Base-by-base conservation (phyloP, 2,329 filamentous ascomycete genomes). In the Acephala macrosclerotiorum region DNA sequence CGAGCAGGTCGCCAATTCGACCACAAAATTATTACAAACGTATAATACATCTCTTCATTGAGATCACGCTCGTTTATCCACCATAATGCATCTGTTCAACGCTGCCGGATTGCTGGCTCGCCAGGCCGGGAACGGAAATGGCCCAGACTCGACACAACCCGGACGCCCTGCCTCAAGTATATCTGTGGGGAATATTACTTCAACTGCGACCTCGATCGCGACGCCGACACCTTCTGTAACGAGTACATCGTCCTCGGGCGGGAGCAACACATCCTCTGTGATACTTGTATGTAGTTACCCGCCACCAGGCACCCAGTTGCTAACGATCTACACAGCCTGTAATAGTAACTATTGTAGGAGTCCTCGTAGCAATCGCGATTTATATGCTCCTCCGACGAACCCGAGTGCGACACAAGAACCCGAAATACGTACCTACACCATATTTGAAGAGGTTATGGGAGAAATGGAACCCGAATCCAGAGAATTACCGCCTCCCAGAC, bases 381-480 rank as follows among this genome's bases (percentile, higher is more conserved):
- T 66, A 70, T 49, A 68, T 68, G 25, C 9, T 71, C 22, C 60
- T 75, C 20, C 81, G 82, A n/a, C 73, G 74, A 57, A 75, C 82
- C 45, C 81, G 83, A 38, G 73, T 76, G 61, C 77, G 77, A 58
- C 77, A 84, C 66, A 79, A 76, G 62, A 77, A 82, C 33, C 83
- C 84, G 2, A 85, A 79, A 75, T 83, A 82, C 64, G 77, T 86
- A 25, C 83, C 85, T 4, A 84, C 82, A 0, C 76, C 78, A 29
- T 82, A 77, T 63, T 72, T 87, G 36, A 87, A 85, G 73, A 78
- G 77, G 20, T 77, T 80, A 74, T 87, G 85, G 85, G 77, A 77
- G 62, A 78, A 78, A 68, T 86, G 85, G 85, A 77, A 76, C 2
- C 79, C 79, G 3, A 51, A 61, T 74, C 36, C 66, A 11, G 45